Percentiles rank a stretch among this genome's conserved stretches.
Evolutionary conservation across 768 basidiomycete species (phyloP).

Genomic region (Trametes maxima): DNA sequence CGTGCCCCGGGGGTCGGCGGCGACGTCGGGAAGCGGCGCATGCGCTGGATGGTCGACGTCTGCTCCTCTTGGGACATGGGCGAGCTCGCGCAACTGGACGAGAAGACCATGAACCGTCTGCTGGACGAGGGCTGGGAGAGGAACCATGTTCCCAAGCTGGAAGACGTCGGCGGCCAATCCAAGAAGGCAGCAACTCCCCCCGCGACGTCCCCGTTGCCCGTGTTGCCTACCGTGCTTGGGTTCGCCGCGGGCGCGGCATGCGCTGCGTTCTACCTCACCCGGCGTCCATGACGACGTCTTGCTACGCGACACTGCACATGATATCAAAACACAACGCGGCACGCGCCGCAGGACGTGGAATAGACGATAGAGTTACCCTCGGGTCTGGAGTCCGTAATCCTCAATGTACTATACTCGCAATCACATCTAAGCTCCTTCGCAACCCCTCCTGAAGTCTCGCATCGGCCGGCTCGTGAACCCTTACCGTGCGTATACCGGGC

Average conservation of each 20-base stretch:
- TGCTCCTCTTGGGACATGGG: slow-evolving; percentile 88
- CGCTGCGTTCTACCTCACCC: slow-evolving; percentile 35
- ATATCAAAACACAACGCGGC: not conserved
- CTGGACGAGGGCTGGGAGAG: slow-evolving; percentile 89
- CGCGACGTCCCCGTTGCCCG: not conserved
- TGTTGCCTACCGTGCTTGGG: slow-evolving; percentile 38
- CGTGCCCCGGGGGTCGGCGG: slow-evolving; percentile 86
- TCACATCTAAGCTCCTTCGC: not conserved
- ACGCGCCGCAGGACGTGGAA: slow-evolving; percentile 3
- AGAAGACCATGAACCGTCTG: slow-evolving; percentile 60
- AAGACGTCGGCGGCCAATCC: slow-evolving; percentile 17
- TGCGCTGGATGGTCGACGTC: slow-evolving; percentile 90
- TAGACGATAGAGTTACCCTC: slow-evolving; percentile 13
- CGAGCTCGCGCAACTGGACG: slow-evolving; percentile 73
- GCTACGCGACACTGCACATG: not conserved
- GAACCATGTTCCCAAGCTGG: slow-evolving; percentile 41
- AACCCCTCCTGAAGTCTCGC: too few species aligned
- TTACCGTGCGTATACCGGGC: too few species aligned
- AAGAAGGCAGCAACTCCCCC: slow-evolving; percentile 1
- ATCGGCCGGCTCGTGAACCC: too few species aligned
- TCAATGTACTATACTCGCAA: slow-evolving; percentile 15
- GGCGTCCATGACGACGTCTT: slow-evolving; percentile 30
- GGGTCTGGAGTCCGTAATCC: slow-evolving; percentile 13
- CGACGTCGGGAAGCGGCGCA: slow-evolving; percentile 70
- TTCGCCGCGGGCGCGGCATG: slow-evolving; percentile 49